Percentiles rank a stretch among this genome's conserved stretches.
phyloP scores from a whole-genome alignment of 306 rosid species.

The Prunus salicina region DNA sequence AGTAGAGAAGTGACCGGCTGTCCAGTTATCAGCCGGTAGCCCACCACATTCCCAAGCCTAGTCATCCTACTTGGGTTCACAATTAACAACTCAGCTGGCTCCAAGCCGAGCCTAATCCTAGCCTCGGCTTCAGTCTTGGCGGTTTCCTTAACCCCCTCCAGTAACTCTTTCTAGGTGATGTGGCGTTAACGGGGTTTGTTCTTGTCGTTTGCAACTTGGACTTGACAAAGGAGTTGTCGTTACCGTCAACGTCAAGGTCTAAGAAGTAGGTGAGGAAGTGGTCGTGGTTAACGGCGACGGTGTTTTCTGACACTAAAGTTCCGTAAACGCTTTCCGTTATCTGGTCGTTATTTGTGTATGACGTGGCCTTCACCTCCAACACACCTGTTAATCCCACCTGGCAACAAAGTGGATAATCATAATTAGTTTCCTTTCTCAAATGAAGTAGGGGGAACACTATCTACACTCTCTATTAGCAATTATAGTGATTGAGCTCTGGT shows the following conservation, averaged over 20 bases:
- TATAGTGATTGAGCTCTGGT: too few species aligned
- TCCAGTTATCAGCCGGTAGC: conserved; percentile 64
- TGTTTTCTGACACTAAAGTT: conserved; percentile 61
- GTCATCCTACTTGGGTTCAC: conserved; percentile 67
- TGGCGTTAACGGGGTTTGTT: conserved; percentile 10
- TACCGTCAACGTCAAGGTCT: conserved; percentile 76
- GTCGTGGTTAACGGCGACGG: conserved; percentile 70
- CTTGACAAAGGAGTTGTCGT: conserved; percentile 58
- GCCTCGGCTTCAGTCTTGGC: conserved; percentile 64
- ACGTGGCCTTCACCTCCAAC: conserved; percentile 55
- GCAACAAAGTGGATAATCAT: not conserved
- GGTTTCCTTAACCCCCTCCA: conserved; percentile 56
- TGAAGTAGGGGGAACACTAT: too few species aligned
- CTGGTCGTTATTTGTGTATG: conserved; percentile 38
- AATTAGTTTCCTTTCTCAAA: not conserved
- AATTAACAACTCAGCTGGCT: conserved; percentile 57
- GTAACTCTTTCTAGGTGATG: conserved; percentile 67
- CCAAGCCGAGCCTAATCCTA: conserved; percentile 50
- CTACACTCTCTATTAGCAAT: too few species aligned
- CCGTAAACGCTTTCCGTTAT: conserved; percentile 48
- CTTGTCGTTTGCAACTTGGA: conserved; percentile 42
- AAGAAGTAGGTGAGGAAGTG: conserved; percentile 67
- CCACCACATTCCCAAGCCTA: conserved; percentile 61
- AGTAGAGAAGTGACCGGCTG: conserved; percentile 56
- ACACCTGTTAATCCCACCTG: conserved; percentile 85